Conservation (phyloP, 2,329 filamentous ascomycete genomes). For the Pseudopithomyces maydicus region DNA sequence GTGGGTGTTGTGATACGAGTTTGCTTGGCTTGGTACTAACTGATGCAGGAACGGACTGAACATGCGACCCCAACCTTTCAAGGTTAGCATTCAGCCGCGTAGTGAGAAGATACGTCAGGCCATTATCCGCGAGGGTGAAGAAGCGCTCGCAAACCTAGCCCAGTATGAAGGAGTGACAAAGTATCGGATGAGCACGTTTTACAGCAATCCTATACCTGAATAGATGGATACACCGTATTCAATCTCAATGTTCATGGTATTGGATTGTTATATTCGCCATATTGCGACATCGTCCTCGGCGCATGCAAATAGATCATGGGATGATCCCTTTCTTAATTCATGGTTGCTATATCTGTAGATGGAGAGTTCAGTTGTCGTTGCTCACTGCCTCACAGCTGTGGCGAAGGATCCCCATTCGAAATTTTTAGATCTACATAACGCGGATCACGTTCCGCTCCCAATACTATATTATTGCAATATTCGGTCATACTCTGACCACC, state of each 20-base stretch:
- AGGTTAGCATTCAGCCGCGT: conserved; percentile 59
- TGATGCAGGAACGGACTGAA: conserved; percentile 59
- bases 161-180: conserved; percentile 62
- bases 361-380: too few relatives aligned
- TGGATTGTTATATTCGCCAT: not conserved
- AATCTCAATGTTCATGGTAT: not conserved
- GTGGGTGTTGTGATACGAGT: conserved; percentile 36
- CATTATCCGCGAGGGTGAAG: conserved; percentile 58
- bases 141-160: conserved; percentile 58
- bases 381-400: too few relatives aligned
- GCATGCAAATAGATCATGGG: too few relatives aligned
- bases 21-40: conserved; percentile 8
- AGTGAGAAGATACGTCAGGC: conserved; percentile 55
- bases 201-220: conserved; percentile 14
- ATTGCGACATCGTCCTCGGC: not conserved
- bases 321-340: too few relatives aligned
- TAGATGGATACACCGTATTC: not conserved
- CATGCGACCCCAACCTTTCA: conserved; percentile 62
- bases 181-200: conserved; percentile 56
- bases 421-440: too few relatives aligned
- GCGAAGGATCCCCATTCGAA: too few relatives aligned
- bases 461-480: too few relatives aligned
- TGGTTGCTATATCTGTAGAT: too few relatives aligned
- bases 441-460: too few relatives aligned
- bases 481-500: not conserved